phyloP scores from a whole-genome alignment of 176 grass and related monocot genomes.

The Bothriochloa decipiens region DNA sequence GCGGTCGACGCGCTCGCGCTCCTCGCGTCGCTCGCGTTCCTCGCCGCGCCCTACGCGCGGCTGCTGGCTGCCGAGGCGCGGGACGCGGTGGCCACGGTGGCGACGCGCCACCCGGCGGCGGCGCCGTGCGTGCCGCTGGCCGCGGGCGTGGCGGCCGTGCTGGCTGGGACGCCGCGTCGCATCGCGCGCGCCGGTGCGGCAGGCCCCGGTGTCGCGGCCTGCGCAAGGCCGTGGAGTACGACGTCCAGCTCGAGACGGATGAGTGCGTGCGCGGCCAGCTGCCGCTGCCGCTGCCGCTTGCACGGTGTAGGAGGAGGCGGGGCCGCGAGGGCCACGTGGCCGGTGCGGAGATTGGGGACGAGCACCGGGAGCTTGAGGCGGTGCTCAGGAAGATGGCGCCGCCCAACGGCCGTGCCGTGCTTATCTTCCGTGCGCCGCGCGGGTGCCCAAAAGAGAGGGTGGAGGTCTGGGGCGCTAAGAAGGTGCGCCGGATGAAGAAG shows the following conservation, averaged over 20 bases:
- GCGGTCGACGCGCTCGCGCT: conserved; percentile 62
- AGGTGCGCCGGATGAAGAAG: conserved; percentile 87
- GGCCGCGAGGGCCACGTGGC: conserved; percentile 26
- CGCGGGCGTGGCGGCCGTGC: conserved; percentile 58
- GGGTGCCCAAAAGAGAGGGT: conserved; percentile 74
- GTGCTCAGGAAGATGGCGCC: conserved; percentile 94
- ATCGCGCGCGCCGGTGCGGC: conserved; percentile 74
- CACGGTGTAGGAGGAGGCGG: background rate
- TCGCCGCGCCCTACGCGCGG: conserved; percentile 57
- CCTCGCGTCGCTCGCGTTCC: conserved; percentile 58
- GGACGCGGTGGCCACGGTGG: conserved; percentile 43
- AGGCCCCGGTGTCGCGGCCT: conserved; percentile 73
- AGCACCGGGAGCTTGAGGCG: conserved; percentile 79
- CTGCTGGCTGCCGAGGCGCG: conserved; percentile 49
- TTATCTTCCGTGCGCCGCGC: conserved; percentile 74
- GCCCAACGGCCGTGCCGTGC: conserved; percentile 72
- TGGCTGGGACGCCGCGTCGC: conserved; percentile 64
- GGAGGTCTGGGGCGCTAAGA: conserved; percentile 83
- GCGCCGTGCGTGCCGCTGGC: conserved; percentile 52
- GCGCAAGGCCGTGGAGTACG: conserved; percentile 80
- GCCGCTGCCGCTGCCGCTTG: background rate
- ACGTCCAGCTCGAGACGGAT: conserved; percentile 92
- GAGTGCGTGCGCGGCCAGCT: conserved; percentile 69
- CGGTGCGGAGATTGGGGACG: conserved; percentile 54
- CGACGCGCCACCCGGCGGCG: conserved; percentile 31